Evolutionary conservation across 176 grass and related monocot genomes (phyloP).

Genomic region (Avena eriantha): DNA sequence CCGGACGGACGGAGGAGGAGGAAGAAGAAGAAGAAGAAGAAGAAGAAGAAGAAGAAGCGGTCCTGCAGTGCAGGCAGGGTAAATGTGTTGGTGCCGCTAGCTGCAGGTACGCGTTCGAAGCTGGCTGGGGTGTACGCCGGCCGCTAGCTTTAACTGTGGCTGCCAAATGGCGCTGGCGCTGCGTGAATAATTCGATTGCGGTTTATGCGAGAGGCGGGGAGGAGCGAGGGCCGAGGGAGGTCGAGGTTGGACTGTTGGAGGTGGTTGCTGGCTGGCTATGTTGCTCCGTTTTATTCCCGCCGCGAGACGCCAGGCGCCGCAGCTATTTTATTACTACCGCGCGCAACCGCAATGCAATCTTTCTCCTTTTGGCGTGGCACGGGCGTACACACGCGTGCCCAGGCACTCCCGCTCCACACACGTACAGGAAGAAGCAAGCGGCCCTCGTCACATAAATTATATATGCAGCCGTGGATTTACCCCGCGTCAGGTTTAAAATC

Average conservation of each 20-base stretch:
- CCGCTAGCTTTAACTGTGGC: background rate
- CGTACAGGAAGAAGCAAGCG: background rate
- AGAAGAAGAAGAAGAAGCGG: background rate
- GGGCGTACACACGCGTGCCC: background rate
- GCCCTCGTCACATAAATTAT: background rate
- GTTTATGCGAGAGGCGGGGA: background rate
- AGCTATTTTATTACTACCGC: background rate
- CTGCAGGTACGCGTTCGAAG: background rate
- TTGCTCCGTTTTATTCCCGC: constrained; percentile 28
- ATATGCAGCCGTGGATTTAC: too few relatives aligned
- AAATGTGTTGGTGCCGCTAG: background rate
- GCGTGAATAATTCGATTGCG: background rate
- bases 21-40: background rate
- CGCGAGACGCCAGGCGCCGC: background rate
- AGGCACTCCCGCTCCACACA: background rate
- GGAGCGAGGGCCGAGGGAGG: too few relatives aligned
- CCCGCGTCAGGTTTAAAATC: background rate
- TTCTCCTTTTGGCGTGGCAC: background rate
- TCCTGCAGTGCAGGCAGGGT: background rate
- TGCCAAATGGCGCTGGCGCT: constrained; percentile 11
- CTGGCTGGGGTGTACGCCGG: background rate
- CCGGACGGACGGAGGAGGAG: background rate
- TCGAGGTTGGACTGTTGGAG: background rate
- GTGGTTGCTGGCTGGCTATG: background rate
- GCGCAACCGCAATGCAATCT: background rate